Evolutionary conservation across 768 basidiomycete genomes (phyloP).

Genomic region (Russula brevipes): DNA sequence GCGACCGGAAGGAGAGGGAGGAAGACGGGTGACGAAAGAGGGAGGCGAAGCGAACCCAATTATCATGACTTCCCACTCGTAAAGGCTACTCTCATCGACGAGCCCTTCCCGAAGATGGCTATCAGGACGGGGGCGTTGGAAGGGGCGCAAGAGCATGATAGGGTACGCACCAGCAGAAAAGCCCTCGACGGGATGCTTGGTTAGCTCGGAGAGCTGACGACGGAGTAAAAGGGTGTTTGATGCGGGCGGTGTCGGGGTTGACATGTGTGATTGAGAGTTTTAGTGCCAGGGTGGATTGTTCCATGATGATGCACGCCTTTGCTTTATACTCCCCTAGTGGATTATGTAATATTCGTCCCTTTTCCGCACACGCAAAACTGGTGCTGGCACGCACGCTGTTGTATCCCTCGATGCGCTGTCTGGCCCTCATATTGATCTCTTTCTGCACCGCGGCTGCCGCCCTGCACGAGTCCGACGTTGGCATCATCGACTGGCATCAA

Average conservation of each 20-base stretch:
- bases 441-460: conserved; percentile 35
- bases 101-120: conserved; percentile 53
- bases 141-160: conserved; percentile 29
- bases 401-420: neutral
- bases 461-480: conserved; percentile 69
- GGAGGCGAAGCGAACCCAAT: conserved; percentile 62
- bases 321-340: neutral
- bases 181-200: conserved; percentile 90
- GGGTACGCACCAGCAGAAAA: conserved; percentile 78
- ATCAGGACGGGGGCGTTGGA: conserved; percentile 29
- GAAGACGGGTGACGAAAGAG: neutral
- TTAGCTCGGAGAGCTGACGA: conserved; percentile 78
- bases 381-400: no score
- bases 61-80: conserved; percentile 95
- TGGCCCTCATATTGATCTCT: conserved; percentile 5
- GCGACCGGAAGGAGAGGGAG: neutral
- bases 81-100: conserved; percentile 90
- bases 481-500: conserved; percentile 86
- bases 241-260: conserved; percentile 24
- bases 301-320: neutral
- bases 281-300: no score
- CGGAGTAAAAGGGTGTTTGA: conserved; percentile 60
- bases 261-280: conserved; percentile 20
- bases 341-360: conserved; percentile 8
- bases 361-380: no score